These are phyloP conservation scores for Cylindrotheca closterium DNA, from an alignment of 108 stramenopile genomes.

Conservation along the genomic window DNA sequence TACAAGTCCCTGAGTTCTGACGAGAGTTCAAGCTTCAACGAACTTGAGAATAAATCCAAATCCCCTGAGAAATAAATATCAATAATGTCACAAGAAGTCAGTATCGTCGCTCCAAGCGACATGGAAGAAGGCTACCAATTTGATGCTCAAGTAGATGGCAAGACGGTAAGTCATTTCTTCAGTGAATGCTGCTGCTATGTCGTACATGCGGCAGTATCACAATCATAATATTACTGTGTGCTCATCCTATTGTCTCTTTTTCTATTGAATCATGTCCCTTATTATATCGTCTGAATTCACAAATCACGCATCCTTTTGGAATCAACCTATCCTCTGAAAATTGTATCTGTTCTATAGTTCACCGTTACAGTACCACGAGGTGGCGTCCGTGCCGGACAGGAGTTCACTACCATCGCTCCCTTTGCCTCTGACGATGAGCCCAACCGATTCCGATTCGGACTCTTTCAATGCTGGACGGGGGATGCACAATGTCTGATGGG, in stretches of 20 bases:
- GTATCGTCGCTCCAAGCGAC: slow-evolving; percentile 14
- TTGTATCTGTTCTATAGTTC: slow-evolving; percentile 18
- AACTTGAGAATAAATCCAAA: no score
- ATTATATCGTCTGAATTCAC: no score
- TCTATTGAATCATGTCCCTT: no score
- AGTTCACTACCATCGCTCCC: slow-evolving; percentile 21
- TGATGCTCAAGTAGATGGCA: slow-evolving; percentile 29
- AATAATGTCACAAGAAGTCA: background rate
- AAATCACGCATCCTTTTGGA: no score
- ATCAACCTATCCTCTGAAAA: no score
- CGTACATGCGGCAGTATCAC: no score
- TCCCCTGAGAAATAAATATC: no score
- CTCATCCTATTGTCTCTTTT: background rate
- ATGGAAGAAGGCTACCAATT: slow-evolving; percentile 27
- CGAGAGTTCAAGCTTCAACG: no score
- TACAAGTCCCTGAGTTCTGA: no score
- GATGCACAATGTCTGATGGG: slow-evolving; percentile 6
- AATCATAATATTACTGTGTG: no score
- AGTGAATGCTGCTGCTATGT: no score
- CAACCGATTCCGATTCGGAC: background rate
- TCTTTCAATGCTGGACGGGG: background rate
- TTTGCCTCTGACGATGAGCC: slow-evolving; percentile 2
- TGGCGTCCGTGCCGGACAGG: slow-evolving; percentile 29
- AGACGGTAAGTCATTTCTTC: background rate
- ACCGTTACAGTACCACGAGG: slow-evolving; percentile 35